These are phyloP conservation scores for Rhizopus delemar DNA, from an alignment of 371 early-diverging fungal genomes.

Conservation along the genomic window DNA sequence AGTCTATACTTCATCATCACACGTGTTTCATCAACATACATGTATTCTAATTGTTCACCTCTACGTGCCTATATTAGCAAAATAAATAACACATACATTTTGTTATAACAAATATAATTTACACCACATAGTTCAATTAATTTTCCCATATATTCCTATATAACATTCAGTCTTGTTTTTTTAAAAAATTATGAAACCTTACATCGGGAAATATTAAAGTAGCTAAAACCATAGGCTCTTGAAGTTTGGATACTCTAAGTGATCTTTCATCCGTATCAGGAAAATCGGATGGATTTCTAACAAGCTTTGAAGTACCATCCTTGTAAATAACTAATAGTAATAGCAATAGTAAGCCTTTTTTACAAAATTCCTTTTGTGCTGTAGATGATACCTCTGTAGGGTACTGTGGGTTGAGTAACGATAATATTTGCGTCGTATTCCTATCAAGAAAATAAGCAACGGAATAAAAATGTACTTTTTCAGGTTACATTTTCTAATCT, in stretches of 20 bases:
- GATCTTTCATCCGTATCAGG: conserved; percentile 77
- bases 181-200: conserved; percentile 8
- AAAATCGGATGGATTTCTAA: conserved; percentile 91
- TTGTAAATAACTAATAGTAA: conserved; percentile 50
- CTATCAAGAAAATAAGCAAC: conserved; percentile 21
- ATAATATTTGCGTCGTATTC: conserved; percentile 93
- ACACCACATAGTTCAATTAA: conserved; percentile 90
- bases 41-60: conserved; percentile 83
- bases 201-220: conserved; percentile 90
- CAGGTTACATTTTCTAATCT: conserved; percentile 80
- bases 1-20: conserved; percentile 86
- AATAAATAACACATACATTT: conserved; percentile 1
- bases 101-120: conserved; percentile 25
- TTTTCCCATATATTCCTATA: conserved; percentile 79
- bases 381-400: conserved; percentile 63
- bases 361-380: not conserved
- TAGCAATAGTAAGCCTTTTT: not conserved
- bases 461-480: not conserved
- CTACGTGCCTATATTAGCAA: conserved; percentile 57
- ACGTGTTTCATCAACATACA: conserved; percentile 83
- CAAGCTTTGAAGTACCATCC: conserved; percentile 58
- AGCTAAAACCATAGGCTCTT: conserved; percentile 92
- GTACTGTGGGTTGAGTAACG: conserved; percentile 92
- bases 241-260: conserved; percentile 64
- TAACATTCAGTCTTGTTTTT: not conserved